These are phyloP conservation scores for Aspergillus amoenus DNA, from an alignment of 2,329 filamentous ascomycete genomes.

Conservation along the genomic window DNA sequence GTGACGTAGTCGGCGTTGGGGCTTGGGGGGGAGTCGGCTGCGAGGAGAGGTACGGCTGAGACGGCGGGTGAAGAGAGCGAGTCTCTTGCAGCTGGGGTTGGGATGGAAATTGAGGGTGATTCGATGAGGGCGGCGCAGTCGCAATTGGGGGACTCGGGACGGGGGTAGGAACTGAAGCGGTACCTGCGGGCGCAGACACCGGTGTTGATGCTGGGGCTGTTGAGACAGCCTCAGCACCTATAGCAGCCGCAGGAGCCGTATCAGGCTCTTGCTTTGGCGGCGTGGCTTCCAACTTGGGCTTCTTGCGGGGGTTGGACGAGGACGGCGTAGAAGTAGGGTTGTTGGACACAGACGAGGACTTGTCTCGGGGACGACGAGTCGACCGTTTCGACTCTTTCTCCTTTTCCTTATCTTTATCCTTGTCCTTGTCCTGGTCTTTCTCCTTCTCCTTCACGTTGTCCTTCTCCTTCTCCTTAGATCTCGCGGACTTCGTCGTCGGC, in stretches of 20 bases:
- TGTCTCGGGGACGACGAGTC: conserved; percentile 36
- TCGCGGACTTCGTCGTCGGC: conserved; percentile 25
- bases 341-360: conserved; percentile 28
- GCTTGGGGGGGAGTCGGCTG: conserved; percentile 18
- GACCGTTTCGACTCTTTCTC: conserved; percentile 26
- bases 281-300: conserved; percentile 41
- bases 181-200: conserved; percentile 1
- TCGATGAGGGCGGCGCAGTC: conserved; percentile 4
- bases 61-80: conserved; percentile 17
- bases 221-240: conserved; percentile 15
- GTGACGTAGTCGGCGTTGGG: conserved; percentile 26
- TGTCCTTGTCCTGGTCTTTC: conserved; percentile 21
- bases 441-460: conserved; percentile 24
- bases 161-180: conserved; percentile 14
- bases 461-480: conserved; percentile 26
- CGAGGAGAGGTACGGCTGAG: conserved; percentile 31
- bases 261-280: conserved; percentile 10
- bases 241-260: conserved; percentile 7
- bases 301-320: conserved; percentile 46
- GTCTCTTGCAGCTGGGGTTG: conserved; percentile 21
- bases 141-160: conserved; percentile 14
- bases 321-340: conserved; percentile 8
- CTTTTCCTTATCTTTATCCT: conserved; percentile 29
- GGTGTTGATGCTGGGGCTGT: conserved; percentile 15
- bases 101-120: conserved; percentile 4